Evolutionary conservation across 1,284 basidiomycete genomes (phyloP).

Genomic region (Rhodofomes roseus): DNA sequence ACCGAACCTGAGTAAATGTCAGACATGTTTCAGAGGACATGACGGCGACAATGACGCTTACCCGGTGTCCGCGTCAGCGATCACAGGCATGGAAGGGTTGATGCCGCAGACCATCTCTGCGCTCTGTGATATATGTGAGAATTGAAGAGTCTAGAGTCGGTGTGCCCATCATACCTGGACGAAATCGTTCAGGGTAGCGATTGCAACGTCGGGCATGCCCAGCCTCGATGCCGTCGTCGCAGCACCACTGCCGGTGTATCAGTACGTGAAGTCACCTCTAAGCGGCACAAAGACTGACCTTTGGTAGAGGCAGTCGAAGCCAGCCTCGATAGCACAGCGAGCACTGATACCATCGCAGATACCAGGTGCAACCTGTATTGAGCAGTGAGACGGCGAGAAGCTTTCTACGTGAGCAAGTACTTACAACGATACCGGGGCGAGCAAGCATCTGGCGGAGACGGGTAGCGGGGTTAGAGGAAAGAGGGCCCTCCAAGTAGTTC

Average conservation of each 20-base stretch:
- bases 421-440: conserved; percentile 71
- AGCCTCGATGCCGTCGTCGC: conserved; percentile 76
- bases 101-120: conserved; percentile 66
- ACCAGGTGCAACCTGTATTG: conserved; percentile 61
- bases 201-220: conserved; percentile 76
- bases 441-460: conserved; percentile 75
- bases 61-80: conserved; percentile 82
- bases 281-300: conserved; percentile 39
- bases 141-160: no score
- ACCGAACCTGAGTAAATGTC: conserved; percentile 50
- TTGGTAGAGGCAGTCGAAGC: conserved; percentile 74
- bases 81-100: conserved; percentile 62
- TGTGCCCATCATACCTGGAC: conserved; percentile 38
- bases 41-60: conserved; percentile 23
- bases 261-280: no score
- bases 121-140: not conserved
- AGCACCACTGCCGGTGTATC: conserved; percentile 63
- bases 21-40: not conserved
- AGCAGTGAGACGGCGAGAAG: not conserved
- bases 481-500: conserved; percentile 64
- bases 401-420: conserved; percentile 24
- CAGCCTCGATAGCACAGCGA: conserved; percentile 72
- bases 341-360: conserved; percentile 83
- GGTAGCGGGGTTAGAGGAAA: conserved; percentile 65
- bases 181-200: conserved; percentile 79